Evolutionary conservation across 768 basidiomycete genomes (phyloP).

Genomic region (Cystobasidium onofrii): DNA sequence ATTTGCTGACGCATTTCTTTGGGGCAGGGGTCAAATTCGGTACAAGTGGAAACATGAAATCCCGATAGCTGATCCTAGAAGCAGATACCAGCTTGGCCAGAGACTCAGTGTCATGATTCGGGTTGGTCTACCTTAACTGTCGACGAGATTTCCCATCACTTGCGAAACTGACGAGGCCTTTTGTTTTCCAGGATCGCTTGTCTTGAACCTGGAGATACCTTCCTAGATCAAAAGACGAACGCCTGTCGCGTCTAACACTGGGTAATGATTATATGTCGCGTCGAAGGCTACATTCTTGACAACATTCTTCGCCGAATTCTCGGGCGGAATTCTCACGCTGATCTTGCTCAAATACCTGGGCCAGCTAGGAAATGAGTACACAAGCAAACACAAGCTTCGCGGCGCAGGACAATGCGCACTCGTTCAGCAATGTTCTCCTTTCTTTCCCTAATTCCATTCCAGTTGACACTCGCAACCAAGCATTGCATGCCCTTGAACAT

Average conservation of each 20-base stretch:
- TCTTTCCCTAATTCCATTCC: neutral
- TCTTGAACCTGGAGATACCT: neutral
- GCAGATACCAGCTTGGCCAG: constrained; percentile 42
- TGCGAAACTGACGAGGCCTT: too few species aligned
- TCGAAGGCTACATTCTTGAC: neutral
- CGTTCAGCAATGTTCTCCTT: neutral
- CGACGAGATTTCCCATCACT: too few species aligned
- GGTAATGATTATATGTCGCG: too few species aligned
- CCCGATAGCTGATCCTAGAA: constrained; percentile 41
- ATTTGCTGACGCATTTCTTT: neutral
- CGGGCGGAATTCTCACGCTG: neutral
- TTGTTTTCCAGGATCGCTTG: neutral
- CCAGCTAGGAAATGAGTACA: neutral
- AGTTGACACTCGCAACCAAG: neutral
- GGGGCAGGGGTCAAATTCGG: constrained; percentile 46
- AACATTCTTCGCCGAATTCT: neutral
- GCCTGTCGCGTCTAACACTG: too few species aligned
- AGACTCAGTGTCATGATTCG: constrained; percentile 48
- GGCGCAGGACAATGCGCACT: too few species aligned
- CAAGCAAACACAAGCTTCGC: neutral
- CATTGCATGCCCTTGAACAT: neutral
- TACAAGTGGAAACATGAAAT: constrained; percentile 48
- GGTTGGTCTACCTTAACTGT: constrained; percentile 44
- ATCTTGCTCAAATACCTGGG: neutral
- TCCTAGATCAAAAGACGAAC: too few species aligned